Evolutionary conservation across 345 rosid species (phyloP), one percentile per base, ranked within the genome.

Genomic region (Camelina hispida): DNA sequence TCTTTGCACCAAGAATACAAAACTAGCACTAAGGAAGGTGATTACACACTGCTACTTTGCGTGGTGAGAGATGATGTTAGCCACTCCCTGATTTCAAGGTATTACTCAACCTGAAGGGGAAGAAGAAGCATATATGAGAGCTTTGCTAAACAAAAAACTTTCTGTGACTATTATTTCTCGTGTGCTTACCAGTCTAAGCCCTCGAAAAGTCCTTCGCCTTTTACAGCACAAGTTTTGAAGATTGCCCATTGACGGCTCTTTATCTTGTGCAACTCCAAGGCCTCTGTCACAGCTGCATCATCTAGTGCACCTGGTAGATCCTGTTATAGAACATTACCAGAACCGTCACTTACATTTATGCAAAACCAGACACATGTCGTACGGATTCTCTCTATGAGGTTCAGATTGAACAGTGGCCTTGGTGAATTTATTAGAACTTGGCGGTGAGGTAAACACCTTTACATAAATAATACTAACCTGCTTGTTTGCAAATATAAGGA

Each of bases 301-400:
- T 83, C 88, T 30, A 85, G 79, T 63, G 86, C 88, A 47, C 83
- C 88, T 37, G 88, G 88, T 32, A 85, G 86, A 81, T 85, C 88
- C 56, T 64, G 69, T 30, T 46, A 3, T 55, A 66, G 32, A 11
- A 30, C 44, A 17, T 48, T 17, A 34, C 62, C 22, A 53, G 25
- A 40, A 10, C 11, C 6, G n/a, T 53, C 50, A 68, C n/a, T n/a
- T 13, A 38, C 35, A 20, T 38, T 34, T 66, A 5, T 44, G 44
- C 11, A 65, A 65, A 16, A 65, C 43, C 47, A 52, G 14, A 52
- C 22, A 15, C 23, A 68, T 15, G 61, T 20, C 6, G 38, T 38
- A 18, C 15, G 5, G 34, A 20, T 37, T 51, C 59, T 52, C 14
- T 37, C 44, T 48, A 51, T 7, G 4, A 66, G 46, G 13, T 65